Conservation (phyloP, 2,329 filamentous ascomycete species). For the Ophiostoma angusticollis region DNA sequence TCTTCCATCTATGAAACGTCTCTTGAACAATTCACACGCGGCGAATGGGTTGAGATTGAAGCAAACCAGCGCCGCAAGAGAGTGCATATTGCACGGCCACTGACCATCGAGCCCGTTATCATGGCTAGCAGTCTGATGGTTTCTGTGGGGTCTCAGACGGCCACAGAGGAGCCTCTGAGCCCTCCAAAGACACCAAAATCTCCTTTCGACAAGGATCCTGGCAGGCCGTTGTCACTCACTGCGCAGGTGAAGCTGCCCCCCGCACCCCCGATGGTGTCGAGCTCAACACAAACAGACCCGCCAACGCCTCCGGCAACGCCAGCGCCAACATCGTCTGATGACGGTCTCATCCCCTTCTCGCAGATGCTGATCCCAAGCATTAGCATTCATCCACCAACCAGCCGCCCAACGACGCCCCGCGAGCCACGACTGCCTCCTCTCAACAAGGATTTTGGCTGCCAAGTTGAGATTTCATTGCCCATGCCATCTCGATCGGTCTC, state of each 20-base stretch:
- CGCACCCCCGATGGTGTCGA: conserved; percentile 32
- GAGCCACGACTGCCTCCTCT: conserved; percentile 66
- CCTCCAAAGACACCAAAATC: conserved; percentile 52
- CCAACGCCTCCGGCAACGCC: conserved; percentile 14
- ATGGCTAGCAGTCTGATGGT: conserved; percentile 40
- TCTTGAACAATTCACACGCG: conserved; percentile 30
- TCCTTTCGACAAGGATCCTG: conserved; percentile 23
- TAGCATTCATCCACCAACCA: conserved; percentile 77
- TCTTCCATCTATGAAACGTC: conserved; percentile 18
- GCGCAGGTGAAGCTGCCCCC: conserved; percentile 13
- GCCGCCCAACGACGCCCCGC: conserved; percentile 66
- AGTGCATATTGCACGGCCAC: conserved; percentile 40
- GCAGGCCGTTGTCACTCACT: conserved; percentile 1
- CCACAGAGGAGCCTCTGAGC: conserved; percentile 47
- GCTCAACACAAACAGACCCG: conserved; percentile 49
- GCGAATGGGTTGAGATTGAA: conserved; percentile 46
- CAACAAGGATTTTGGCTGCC: conserved; percentile 69
- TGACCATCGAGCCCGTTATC: conserved; percentile 33
- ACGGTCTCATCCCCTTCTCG: conserved; percentile 1
- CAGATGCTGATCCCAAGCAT: conserved; percentile 64
- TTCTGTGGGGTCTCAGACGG: conserved; percentile 53
- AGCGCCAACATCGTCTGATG: conserved; percentile 1
- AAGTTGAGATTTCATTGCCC: conserved; percentile 48
- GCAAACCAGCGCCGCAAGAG: conserved; percentile 64
- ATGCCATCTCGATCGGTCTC: conserved; percentile 39